Conservation (phyloP, 768 basidiomycete genomes). For the Asterophora parasitica region DNA sequence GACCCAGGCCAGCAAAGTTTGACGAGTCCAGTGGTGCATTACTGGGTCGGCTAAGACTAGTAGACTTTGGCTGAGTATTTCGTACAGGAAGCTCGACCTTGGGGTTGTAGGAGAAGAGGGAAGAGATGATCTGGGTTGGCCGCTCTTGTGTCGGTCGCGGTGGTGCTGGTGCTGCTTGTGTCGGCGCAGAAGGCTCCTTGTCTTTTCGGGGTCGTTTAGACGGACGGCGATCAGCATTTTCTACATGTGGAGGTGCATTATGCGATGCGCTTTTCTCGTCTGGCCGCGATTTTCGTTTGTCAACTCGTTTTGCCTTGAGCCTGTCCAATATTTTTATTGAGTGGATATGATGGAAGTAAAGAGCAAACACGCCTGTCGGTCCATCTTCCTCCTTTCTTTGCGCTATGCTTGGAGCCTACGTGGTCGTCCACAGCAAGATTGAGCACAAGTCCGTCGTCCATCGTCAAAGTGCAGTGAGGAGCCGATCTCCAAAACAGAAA, state of each 20-base stretch:
- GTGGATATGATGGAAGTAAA: conserved; percentile 14
- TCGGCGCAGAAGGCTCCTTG: conserved; percentile 18
- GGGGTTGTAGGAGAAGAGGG: conserved; percentile 83
- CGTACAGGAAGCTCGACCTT: conserved; percentile 44
- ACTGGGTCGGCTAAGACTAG: conserved; percentile 49
- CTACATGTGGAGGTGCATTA: conserved; percentile 18
- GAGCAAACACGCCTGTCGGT: conserved; percentile 58
- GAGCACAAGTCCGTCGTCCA: conserved; percentile 75
- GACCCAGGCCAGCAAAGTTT: conserved; percentile 76
- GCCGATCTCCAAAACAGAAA: no score
- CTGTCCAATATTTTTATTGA: conserved; percentile 32
- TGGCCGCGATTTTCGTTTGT: conserved; percentile 51
- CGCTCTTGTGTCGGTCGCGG: conserved; percentile 22
- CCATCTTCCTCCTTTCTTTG: conserved; percentile 66
- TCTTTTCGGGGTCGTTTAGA: conserved; percentile 38
- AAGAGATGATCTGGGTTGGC: conserved; percentile 73
- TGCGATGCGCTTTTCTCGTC: conserved; percentile 24
- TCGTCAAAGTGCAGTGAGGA: conserved; percentile 18
- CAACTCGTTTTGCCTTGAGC: conserved; percentile 67
- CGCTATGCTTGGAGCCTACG: conserved; percentile 19
- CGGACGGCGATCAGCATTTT: conserved; percentile 30
- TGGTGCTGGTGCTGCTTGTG: conserved; percentile 20
- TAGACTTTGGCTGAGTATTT: conserved; percentile 19
- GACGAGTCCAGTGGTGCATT: conserved; percentile 84
- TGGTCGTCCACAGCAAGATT: conserved; percentile 52